Base-by-base conservation (phyloP, 768 basidiomycete species). In the Floccularia luteovirens region DNA sequence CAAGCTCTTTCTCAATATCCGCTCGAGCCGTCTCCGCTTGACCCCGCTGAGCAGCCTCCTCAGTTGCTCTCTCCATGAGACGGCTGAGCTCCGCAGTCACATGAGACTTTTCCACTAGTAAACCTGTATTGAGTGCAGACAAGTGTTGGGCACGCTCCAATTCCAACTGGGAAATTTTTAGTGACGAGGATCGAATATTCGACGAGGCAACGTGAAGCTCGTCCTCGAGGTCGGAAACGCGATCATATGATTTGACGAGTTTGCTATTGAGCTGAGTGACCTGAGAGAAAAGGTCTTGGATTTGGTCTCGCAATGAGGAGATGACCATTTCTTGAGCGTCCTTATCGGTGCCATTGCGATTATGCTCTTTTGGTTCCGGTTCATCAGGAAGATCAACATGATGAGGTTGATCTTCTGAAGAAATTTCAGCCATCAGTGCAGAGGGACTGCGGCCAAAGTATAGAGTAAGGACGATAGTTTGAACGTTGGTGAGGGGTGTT, bases 31-130 rank as follows among this genome's bases (percentile, higher is more conserved):
- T 77, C 60, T 94, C 93, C 1, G 93, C 93, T 58, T 90, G 82
- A 10, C 91, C 92, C 11, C 94, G 75, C 48, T 83, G 77, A 1
- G 89, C 81, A 11, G 93, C 91, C 63, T 96, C 94, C 52, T 94
- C 90, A 14, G 90, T 89, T n/a, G 92, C 83, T 47, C 82, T 85
- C 51, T 92, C 88, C 81, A 97, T 97, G 44, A 99, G 66, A 22
- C 92, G 76, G 49, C 80, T 93, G 43, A 99, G 80, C 65, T 99
- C 94, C 2, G 80, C 58, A 6, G 88, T 91, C 40, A 98, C 92
- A 60, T 93, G 83, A 16, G 78, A 68, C 55, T 87, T 85, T 59
- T 99, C 94, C 16, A 99, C 93, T 31, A 97, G 69, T 30, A 94
- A 63, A 6, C 94, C 94, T 0, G 88, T 90, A 55, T 92, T 89